Evolutionary conservation across 2,329 filamentous ascomycete species (phyloP).

Genomic region (Pestalotiopsis fici): DNA sequence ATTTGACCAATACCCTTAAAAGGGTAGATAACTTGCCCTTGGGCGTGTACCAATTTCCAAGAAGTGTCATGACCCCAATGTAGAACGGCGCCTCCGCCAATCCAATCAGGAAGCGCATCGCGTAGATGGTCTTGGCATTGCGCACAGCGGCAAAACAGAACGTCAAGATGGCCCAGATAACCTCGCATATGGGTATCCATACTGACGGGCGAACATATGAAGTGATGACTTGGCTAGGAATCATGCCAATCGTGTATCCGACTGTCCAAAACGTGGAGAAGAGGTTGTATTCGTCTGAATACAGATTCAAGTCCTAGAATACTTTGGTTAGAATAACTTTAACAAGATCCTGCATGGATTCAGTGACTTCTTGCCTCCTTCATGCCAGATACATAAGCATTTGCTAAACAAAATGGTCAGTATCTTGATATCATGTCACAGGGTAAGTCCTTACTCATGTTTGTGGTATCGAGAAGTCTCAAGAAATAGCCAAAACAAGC

Average conservation of each 20-base stretch:
- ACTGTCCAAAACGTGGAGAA: not conserved
- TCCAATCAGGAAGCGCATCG: conserved; percentile 42
- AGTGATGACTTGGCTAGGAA: not conserved
- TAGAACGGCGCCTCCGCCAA: conserved; percentile 41
- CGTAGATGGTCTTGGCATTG: not conserved
- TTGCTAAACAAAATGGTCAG: not conserved
- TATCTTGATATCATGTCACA: not conserved
- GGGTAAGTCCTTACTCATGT: not conserved
- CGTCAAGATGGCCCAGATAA: not conserved
- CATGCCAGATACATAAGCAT: not conserved
- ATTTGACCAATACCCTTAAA: not conserved
- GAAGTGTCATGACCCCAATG: not conserved
- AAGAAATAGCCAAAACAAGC: conserved; percentile 2
- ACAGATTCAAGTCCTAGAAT: not conserved
- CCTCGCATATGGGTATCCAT: not conserved
- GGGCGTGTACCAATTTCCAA: not conserved
- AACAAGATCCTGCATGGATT: not conserved
- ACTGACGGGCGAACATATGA: not conserved
- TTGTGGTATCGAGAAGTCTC: not conserved
- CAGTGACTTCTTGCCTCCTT: not conserved
- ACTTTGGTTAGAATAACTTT: not conserved
- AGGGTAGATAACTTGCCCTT: not conserved
- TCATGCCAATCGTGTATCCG: not conserved
- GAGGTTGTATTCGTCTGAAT: not conserved
- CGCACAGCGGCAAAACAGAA: not conserved